phyloP scores from a whole-genome alignment of 2,329 filamentous ascomycete species.

The Stagonosporopsis vannaccii region DNA sequence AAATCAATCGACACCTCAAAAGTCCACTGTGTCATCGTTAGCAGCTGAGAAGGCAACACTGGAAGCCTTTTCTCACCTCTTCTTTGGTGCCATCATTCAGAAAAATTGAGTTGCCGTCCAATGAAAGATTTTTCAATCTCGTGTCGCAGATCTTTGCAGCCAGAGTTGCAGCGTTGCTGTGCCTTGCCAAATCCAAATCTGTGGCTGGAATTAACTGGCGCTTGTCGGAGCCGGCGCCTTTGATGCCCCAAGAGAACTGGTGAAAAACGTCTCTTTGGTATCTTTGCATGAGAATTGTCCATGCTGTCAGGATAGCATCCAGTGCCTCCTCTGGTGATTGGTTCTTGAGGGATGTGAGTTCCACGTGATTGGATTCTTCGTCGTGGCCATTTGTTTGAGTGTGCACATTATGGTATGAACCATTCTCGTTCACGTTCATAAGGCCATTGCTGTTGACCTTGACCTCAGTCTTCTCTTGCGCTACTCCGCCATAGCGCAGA shows the following conservation, averaged over 20 bases:
- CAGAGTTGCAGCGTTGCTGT: slow-evolving; percentile 24
- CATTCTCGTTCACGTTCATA: slow-evolving; percentile 13
- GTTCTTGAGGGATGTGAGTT: slow-evolving; percentile 21
- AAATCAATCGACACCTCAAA: slow-evolving; percentile 39
- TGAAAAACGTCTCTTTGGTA: slow-evolving; percentile 45
- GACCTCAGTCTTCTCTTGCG: slow-evolving; percentile 23
- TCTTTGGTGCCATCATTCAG: slow-evolving; percentile 41
- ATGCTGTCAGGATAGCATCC: slow-evolving; percentile 39
- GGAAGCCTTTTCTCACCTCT: slow-evolving; percentile 30
- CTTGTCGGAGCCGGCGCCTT: slow-evolving; percentile 16
- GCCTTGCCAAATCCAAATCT: slow-evolving; percentile 27
- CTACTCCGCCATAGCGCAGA: slow-evolving; percentile 24
- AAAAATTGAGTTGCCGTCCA: slow-evolving; percentile 24
- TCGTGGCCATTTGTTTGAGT: slow-evolving; percentile 6
- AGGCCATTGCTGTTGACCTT: slow-evolving; percentile 23
- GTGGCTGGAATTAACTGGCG: slow-evolving; percentile 27
- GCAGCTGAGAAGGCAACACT: background rate
- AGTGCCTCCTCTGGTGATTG: slow-evolving; percentile 22
- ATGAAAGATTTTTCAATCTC: slow-evolving; percentile 21
- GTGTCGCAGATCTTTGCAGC: slow-evolving; percentile 22
- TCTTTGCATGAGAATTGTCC: slow-evolving; percentile 40
- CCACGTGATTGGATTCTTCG: slow-evolving; percentile 25
- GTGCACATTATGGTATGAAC: slow-evolving; percentile 5
- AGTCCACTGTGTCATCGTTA: slow-evolving; percentile 34
- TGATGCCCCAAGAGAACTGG: slow-evolving; percentile 38